phyloP scores from a whole-genome alignment of 2,329 filamentous ascomycete species.

The Fusarium temperatum region DNA sequence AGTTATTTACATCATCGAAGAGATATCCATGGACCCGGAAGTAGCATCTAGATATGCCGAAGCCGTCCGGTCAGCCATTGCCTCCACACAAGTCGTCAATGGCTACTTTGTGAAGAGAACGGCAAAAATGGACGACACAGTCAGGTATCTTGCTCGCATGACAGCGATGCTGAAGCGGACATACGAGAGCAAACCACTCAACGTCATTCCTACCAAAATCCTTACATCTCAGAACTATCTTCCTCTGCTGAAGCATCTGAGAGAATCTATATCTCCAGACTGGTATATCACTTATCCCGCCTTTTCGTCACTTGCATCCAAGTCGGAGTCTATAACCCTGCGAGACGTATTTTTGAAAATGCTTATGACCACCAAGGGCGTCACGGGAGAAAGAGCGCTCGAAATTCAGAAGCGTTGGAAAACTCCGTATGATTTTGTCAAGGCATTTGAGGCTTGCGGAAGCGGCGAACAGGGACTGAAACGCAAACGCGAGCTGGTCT shows the following conservation, averaged over 20 bases:
- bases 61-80: conserved; percentile 75
- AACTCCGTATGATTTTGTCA: conserved; percentile 76
- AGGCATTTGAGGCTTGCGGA: conserved; percentile 70
- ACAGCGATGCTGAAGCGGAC: conserved; percentile 72
- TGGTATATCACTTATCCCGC: conserved; percentile 75
- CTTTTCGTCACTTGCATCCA: conserved; percentile 77
- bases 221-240: conserved; percentile 73
- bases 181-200: conserved; percentile 67
- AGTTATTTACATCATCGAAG: conserved; percentile 81
- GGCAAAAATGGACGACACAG: conserved; percentile 78
- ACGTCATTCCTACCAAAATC: conserved; percentile 72
- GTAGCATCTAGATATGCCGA: conserved; percentile 68
- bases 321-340: conserved; percentile 77
- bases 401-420: conserved; percentile 83
- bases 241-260: conserved; percentile 67
- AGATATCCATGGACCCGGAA: conserved; percentile 69
- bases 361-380: conserved; percentile 81
- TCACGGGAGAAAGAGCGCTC: conserved; percentile 80
- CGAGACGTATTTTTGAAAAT: conserved; percentile 83
- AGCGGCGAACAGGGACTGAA: conserved; percentile 60
- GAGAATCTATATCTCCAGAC: conserved; percentile 56
- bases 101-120: conserved; percentile 83
- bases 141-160: conserved; percentile 78
- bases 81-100: conserved; percentile 80
- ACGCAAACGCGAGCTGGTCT: conserved; percentile 68